Percentiles rank a stretch among this genome's conserved stretches.
Evolutionary conservation across 2,329 filamentous ascomycete species (phyloP).

Genomic region (Cytospora chrysosperma): DNA sequence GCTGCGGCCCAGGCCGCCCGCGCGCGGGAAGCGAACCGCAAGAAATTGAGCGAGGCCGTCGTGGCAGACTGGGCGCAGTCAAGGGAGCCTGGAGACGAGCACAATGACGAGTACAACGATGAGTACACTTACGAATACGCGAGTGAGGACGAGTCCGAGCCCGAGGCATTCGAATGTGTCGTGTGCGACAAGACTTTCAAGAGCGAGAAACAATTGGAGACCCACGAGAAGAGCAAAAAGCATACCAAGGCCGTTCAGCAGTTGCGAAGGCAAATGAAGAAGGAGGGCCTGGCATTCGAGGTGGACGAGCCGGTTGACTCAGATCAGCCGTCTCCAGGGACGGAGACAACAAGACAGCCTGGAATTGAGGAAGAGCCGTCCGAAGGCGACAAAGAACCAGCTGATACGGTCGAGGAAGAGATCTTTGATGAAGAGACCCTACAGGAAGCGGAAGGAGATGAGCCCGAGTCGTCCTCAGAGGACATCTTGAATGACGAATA

Average conservation of each 20-base stretch:
- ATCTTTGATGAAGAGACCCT: slow-evolving; percentile 8
- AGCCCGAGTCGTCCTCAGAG: slow-evolving; percentile 18
- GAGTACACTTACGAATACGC: slow-evolving; percentile 56
- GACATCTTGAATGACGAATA: slow-evolving; percentile 42
- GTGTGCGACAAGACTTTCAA: slow-evolving; percentile 80
- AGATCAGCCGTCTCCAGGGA: background rate
- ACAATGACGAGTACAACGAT: slow-evolving; percentile 50
- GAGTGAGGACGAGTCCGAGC: slow-evolving; percentile 53
- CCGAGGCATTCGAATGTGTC: slow-evolving; percentile 69
- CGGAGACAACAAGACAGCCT: background rate
- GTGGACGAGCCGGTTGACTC: slow-evolving; percentile 33
- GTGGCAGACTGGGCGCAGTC: slow-evolving; percentile 75
- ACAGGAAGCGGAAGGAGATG: slow-evolving; percentile 7
- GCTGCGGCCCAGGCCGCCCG: slow-evolving; percentile 81
- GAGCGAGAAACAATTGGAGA: slow-evolving; percentile 87
- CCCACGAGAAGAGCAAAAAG: slow-evolving; percentile 96
- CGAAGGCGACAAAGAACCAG: background rate
- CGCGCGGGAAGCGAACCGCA: slow-evolving; percentile 76
- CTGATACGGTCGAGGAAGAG: background rate
- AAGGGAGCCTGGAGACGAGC: slow-evolving; percentile 49
- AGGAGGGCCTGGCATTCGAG: slow-evolving; percentile 67
- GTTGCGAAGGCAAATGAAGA: slow-evolving; percentile 77
- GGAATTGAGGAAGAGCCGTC: background rate
- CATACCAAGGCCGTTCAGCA: slow-evolving; percentile 84
- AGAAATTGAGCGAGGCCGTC: slow-evolving; percentile 64